Evolutionary conservation across 75 land plant genomes (phyloP).

Genomic region (Ceratopteris richardii): DNA sequence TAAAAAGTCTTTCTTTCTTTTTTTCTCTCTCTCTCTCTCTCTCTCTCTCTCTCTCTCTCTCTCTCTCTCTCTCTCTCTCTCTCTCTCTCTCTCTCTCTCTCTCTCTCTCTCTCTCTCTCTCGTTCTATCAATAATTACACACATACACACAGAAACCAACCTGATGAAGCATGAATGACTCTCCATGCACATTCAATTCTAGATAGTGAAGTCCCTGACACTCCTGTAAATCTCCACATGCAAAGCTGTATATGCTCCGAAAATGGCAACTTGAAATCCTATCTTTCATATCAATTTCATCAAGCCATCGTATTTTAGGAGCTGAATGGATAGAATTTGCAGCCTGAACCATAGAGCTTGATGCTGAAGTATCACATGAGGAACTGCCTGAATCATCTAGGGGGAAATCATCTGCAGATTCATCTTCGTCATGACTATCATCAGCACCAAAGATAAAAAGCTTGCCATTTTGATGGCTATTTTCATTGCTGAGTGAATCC

Average conservation of each 20-base stretch:
- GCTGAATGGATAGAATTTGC: not conserved
- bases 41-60: not conserved
- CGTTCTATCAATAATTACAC: too few relatives aligned
- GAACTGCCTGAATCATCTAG: too few relatives aligned
- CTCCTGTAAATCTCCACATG: conserved; percentile 67
- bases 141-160: conserved; percentile 35
- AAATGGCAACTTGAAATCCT: conserved; percentile 66
- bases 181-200: conserved; percentile 67
- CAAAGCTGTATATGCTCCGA: conserved; percentile 57
- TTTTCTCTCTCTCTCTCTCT: too few relatives aligned
- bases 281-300: conserved; percentile 69
- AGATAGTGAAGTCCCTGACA: conserved; percentile 36
- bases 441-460: too few relatives aligned
- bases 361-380: too few relatives aligned
- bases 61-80: not conserved
- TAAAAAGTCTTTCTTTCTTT: too few relatives aligned
- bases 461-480: too few relatives aligned
- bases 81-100: conserved; percentile 3
- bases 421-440: not conserved
- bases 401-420: not conserved
- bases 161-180: conserved; percentile 98
- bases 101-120: not conserved
- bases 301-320: conserved; percentile 46
- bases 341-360: too few relatives aligned
- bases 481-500: too few relatives aligned